phyloP scores from a whole-genome alignment of 257 asterid species.

The Solanum raphanifolium region DNA sequence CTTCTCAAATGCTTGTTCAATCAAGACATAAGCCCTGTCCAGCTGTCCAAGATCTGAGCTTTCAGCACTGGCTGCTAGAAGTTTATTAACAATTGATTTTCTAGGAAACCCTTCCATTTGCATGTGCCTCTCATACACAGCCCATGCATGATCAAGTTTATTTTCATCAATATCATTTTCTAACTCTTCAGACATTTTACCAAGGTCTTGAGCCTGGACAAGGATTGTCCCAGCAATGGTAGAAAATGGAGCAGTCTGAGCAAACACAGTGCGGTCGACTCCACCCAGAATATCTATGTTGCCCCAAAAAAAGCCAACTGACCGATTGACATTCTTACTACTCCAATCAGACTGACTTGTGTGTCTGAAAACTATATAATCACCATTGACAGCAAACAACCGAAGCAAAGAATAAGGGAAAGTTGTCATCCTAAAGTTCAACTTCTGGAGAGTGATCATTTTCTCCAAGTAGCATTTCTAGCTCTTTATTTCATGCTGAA shows the following conservation, averaged over 20 bases:
- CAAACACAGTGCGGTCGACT: slow-evolving; percentile 3
- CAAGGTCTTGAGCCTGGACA: slow-evolving; percentile 80
- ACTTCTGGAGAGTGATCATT: slow-evolving; percentile 34
- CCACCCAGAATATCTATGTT: slow-evolving; percentile 1
- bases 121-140: slow-evolving; percentile 64
- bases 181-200: slow-evolving; percentile 63
- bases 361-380: slow-evolving; percentile 9
- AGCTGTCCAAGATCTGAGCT: slow-evolving; percentile 44
- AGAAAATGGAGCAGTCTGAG: slow-evolving; percentile 30
- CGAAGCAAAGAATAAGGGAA: slow-evolving; percentile 12
- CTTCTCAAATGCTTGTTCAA: slow-evolving; percentile 59
- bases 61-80: slow-evolving; percentile 43
- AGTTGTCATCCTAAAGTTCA: slow-evolving; percentile 12
- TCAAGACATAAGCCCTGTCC: slow-evolving; percentile 63
- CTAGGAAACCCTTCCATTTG: slow-evolving; percentile 73
- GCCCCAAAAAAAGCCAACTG: background rate
- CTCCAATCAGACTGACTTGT: slow-evolving; percentile 11
- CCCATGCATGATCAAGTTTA: slow-evolving; percentile 62
- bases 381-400: background rate
- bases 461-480: slow-evolving; percentile 5
- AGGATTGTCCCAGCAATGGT: slow-evolving; percentile 48
- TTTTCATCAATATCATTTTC: slow-evolving; percentile 47
- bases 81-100: slow-evolving; percentile 49
- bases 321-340: background rate
- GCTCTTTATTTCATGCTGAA: background rate